Base-by-base conservation (phyloP, 495 filamentous ascomycete genomes). In the Evernia prunastri region DNA sequence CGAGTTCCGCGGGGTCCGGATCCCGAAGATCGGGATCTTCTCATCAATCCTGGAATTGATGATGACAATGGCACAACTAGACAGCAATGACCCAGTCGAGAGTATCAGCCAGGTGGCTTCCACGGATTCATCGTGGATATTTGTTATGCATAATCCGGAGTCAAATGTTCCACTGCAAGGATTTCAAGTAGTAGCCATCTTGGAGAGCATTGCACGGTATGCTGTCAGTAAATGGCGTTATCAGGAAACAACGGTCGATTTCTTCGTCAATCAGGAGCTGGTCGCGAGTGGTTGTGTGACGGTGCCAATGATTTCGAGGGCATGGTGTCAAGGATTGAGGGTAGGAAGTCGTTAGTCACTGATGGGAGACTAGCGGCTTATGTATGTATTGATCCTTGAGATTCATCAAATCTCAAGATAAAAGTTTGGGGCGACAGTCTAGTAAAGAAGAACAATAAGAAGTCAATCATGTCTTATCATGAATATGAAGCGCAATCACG, bases 321-420 rank as follows among this genome's bases (percentile, higher is more conserved):
- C 2, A 35, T 59, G 56, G 56, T 59, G 56, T 59, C n/a, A 20
- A 17, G 56, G 35, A 25, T n/a, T 58, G 29, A 39, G 56, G 18
- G 31, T 20, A 25, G 31, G 33, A 39, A 5, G 31, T 58, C 56
- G 7, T 29, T 7, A 9, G 17, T 36, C 12, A 18, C 12, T 33
- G 15, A 1, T 33, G 9, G 17, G 17, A 7, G 23, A 33, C 5
- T n/a, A n/a, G n/a, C n/a, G n/a, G n/a, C n/a, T n/a, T n/a, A 37
- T 37, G 8, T 12, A 15, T 37, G 8, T n/a, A 58, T 58, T 36
- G 56, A 36, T 7, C n/a, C 23, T n/a, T 20, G 17, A 57, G n/a
- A n/a, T n/a, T n/a, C n/a, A n/a, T n/a, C n/a, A 13, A 56, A 33
- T 33, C 1, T 57, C 53, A 57, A 56, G 31, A 17, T n/a, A 25